phyloP scores from a whole-genome alignment of 495 filamentous ascomycete genomes.

The Neurospora cerealis region DNA sequence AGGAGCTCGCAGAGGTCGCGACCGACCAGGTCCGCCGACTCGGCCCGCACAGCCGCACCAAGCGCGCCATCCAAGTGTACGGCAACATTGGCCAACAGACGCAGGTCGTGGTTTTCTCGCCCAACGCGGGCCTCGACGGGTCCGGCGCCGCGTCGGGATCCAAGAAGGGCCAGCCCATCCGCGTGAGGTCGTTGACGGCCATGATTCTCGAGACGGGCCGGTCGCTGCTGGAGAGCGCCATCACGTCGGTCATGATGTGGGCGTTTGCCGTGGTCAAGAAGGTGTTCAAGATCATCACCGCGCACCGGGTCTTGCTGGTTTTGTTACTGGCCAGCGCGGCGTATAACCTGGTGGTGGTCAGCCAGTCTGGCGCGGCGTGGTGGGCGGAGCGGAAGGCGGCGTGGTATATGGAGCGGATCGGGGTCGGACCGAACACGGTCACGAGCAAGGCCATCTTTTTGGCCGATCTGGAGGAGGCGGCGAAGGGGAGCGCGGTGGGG shows the following conservation, averaged over 20 bases:
- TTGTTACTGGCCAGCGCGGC: conserved; percentile 56
- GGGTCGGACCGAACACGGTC: conserved; percentile 63
- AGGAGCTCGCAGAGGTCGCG: conserved; percentile 76
- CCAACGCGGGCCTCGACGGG: conserved; percentile 23
- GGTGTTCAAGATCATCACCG: conserved; percentile 58
- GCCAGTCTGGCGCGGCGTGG: conserved; percentile 59
- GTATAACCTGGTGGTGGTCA: conserved; percentile 62
- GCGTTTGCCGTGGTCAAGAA: conserved; percentile 51
- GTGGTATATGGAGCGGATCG: conserved; percentile 68
- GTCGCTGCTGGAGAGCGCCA: conserved; percentile 58
- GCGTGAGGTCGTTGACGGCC: conserved; percentile 53
- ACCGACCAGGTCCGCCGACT: conserved; percentile 80
- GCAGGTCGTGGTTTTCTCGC: conserved; percentile 53
- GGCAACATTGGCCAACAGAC: conserved; percentile 72
- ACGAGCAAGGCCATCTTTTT: conserved; percentile 84
- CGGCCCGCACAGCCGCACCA: conserved; percentile 71
- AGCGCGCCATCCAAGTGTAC: conserved; percentile 84
- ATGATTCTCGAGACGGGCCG: conserved; percentile 61
- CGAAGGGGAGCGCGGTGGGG: conserved; percentile 24
- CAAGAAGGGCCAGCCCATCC: conserved; percentile 45
- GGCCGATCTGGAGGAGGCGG: conserved; percentile 65
- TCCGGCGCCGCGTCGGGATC: conserved; percentile 15
- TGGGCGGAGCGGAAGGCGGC: conserved; percentile 75
- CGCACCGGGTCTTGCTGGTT: conserved; percentile 63
- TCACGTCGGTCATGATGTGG: conserved; percentile 67